phyloP scores from a whole-genome alignment of 163 green algal genomes.

The Scenedesmus sp. region DNA sequence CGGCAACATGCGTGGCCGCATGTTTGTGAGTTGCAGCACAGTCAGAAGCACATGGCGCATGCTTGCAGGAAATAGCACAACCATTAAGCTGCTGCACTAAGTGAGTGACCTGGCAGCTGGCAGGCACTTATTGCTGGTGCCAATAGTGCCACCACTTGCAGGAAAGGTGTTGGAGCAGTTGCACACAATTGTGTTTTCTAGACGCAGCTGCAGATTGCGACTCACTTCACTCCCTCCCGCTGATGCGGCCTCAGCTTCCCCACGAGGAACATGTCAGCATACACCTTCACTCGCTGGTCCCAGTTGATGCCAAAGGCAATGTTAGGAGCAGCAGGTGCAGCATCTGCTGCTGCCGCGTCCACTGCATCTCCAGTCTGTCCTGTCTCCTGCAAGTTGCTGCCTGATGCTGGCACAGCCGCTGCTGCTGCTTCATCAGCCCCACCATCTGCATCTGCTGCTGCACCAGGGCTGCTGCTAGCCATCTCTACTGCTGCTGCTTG shows the following conservation, averaged over 20 bases:
- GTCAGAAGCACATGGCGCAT: background rate
- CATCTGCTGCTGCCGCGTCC: background rate
- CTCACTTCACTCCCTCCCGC: slow-evolving; percentile 64
- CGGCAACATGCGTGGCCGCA: background rate
- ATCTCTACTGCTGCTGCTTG: slow-evolving; percentile 2
- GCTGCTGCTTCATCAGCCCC: background rate
- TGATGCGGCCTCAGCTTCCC: slow-evolving; percentile 62
- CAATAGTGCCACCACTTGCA: background rate
- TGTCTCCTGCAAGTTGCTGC: background rate
- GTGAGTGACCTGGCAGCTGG: background rate
- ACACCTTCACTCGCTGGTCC: slow-evolving; percentile 39
- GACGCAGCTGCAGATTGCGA: too few species aligned
- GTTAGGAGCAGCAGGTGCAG: background rate
- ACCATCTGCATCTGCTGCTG: background rate
- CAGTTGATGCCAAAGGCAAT: background rate
- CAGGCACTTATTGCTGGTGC: background rate
- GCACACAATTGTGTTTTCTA: too few species aligned
- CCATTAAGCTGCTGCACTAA: background rate
- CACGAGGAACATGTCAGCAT: slow-evolving; percentile 52
- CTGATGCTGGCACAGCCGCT: background rate
- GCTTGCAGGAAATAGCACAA: background rate
- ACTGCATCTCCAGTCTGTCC: background rate
- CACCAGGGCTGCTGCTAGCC: background rate
- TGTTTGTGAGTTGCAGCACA: background rate
- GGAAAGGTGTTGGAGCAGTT: background rate